phyloP scores from a whole-genome alignment of 2,329 filamentous ascomycete species.

The Colletotrichum higginsianum region DNA sequence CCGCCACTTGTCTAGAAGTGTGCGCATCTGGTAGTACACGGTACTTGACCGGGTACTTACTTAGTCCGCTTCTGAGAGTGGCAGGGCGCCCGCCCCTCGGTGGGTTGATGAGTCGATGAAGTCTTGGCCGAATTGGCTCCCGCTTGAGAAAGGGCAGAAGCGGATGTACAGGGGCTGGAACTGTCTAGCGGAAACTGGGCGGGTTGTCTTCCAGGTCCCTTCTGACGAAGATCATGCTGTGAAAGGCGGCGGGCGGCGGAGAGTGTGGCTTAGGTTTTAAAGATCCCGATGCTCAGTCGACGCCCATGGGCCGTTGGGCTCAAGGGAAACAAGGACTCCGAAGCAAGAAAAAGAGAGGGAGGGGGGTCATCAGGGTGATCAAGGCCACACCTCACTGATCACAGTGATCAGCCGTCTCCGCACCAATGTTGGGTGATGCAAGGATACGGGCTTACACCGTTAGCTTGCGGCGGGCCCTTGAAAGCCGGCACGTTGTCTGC shows the following conservation, averaged over 20 bases:
- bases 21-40: slow-evolving; percentile 8
- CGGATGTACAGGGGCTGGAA: slow-evolving; percentile 16
- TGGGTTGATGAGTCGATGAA: slow-evolving; percentile 1
- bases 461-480: not conserved
- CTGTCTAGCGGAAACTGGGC: not conserved
- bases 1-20: not conserved
- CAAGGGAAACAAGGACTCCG: not conserved
- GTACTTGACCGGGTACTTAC: slow-evolving; percentile 6
- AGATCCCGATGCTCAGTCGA: slow-evolving; percentile 3
- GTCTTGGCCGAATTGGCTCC: slow-evolving; percentile 25
- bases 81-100: not conserved
- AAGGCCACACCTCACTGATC: not conserved
- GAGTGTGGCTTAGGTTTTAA: slow-evolving; percentile 17
- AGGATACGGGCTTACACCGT: slow-evolving; percentile 5
- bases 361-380: slow-evolving; percentile 3
- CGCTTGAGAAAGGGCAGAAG: not conserved
- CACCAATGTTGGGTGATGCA: slow-evolving; percentile 1
- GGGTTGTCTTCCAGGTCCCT: not conserved
- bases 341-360: not conserved
- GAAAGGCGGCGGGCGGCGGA: not conserved
- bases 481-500: slow-evolving; percentile 8
- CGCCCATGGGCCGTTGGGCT: not conserved
- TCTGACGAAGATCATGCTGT: slow-evolving; percentile 20
- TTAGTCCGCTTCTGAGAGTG: slow-evolving; percentile 6
- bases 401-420: slow-evolving; percentile 10